Conservation (phyloP, 2,329 filamentous ascomycete genomes). For the Phaeosphaeria sp. region DNA sequence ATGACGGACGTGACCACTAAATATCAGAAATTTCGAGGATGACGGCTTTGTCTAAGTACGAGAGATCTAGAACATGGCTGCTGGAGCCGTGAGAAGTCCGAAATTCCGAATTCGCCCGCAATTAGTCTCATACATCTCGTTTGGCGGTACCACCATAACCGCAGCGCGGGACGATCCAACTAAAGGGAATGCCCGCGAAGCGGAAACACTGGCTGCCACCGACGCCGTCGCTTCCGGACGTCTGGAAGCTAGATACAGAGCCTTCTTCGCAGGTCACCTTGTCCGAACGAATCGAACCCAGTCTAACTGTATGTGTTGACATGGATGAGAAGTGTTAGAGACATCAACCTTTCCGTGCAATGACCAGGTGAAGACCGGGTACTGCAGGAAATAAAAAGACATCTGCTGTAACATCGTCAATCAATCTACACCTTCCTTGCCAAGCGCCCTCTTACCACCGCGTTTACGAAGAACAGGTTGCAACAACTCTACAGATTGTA, state of each 20-base stretch:
- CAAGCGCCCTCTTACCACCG: not conserved
- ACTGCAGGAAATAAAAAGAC: not conserved
- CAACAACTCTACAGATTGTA: slow-evolving; percentile 31
- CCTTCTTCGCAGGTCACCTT: not conserved
- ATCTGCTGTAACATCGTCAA: not conserved
- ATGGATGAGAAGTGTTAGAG: not conserved
- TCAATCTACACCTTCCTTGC: not conserved
- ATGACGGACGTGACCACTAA: not conserved
- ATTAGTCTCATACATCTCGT: not conserved
- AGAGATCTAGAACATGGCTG: not conserved
- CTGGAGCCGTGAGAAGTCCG: not conserved
- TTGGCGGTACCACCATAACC: not conserved
- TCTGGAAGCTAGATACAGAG: not conserved
- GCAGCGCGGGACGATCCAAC: not conserved
- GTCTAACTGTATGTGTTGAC: not conserved
- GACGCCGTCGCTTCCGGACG: not conserved
- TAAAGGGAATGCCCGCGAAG: not conserved
- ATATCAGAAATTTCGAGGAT: not conserved
- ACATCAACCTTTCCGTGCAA: not conserved
- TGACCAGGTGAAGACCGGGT: not conserved
- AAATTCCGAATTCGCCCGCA: not conserved
- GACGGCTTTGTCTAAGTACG: not conserved
- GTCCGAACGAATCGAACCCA: not conserved
- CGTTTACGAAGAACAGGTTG: not conserved
- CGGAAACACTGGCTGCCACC: not conserved